phyloP scores from a whole-genome alignment of 2,329 filamentous ascomycete genomes.

The Aspergillus floridensis region DNA sequence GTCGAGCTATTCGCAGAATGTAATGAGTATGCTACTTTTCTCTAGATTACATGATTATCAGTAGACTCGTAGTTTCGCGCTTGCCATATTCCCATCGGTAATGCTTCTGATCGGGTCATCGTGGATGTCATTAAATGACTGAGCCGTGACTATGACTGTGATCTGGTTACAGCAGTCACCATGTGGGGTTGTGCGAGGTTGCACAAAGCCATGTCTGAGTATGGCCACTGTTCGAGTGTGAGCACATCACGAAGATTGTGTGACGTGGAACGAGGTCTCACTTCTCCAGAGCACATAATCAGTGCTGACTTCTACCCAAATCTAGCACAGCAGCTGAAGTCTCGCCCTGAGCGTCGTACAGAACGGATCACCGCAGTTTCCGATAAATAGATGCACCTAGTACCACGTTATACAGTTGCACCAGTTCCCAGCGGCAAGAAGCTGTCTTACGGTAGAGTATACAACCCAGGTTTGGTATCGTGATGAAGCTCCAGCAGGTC shows the following conservation, averaged over 20 bases:
- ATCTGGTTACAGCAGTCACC: not conserved
- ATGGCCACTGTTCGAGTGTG: not conserved
- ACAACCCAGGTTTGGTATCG: not conserved
- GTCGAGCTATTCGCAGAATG: too few relatives aligned
- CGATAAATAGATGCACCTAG: not conserved
- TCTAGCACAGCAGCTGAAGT: not conserved
- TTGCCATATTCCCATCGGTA: too few relatives aligned
- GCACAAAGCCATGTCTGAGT: not conserved
- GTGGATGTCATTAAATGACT: too few relatives aligned
- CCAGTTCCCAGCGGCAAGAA: not conserved
- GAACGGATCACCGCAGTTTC: not conserved
- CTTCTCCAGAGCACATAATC: too few relatives aligned
- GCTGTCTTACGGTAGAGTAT: not conserved
- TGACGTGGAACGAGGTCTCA: not conserved
- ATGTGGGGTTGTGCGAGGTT: not conserved
- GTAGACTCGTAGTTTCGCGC: too few relatives aligned
- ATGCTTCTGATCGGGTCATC: too few relatives aligned
- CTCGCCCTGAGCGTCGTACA: not conserved
- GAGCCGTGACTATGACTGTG: not conserved
- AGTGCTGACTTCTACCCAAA: too few relatives aligned
- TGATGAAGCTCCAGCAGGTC: not conserved
- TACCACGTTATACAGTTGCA: not conserved
- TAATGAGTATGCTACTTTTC: too few relatives aligned
- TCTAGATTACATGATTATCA: too few relatives aligned
- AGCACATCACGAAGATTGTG: not conserved